Evolutionary conservation across 2,329 filamentous ascomycete species (phyloP), one percentile per base, ranked within the genome.

Genomic region (Thielaviopsis populi): DNA sequence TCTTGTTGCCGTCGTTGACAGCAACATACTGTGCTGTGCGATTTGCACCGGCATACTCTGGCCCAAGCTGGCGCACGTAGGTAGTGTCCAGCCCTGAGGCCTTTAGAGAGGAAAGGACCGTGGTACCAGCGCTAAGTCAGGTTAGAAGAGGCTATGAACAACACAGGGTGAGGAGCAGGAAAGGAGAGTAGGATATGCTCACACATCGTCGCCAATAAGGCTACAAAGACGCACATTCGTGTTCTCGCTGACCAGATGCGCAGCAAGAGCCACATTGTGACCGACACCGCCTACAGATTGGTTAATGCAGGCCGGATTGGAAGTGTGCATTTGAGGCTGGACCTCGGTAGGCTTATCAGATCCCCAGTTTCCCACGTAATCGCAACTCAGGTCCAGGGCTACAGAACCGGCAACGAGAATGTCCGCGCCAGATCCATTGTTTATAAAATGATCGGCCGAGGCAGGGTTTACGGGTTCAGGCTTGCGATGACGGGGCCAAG

Each of bases 21-120:
- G 92, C 88, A 2, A 97, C 83, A 72, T 97, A 97, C 72, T 96
- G 91, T 0, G 91, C 90, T 1, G 92, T 97, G 64, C 88, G 81
- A 40, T 79, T 79, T 1, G 80, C 78, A 2, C 77, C 77, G 24
- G 73, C 75, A 66, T 76, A 76, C 53, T 78, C 73, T 17, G 74
- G 75, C 15, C 75, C 74, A 3, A 88, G 74, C 61, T 78, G 75
- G 66, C 81, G 80, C 61, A 96, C 82, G 48, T 83, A 84, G 11
- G 78, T 75, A 0, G 79, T 83, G 66, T 84, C 80, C 63, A 95
- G 81, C 33, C 85, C 86, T 62, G 83, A 79, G 2, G 80, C 74
- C 68, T 80, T 72, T 2, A 97, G 77, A 17, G 83, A 81, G 6
- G 83, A 78, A 0, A 95, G 74, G 11, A 94, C 83, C 7, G 86